These are phyloP conservation scores for Violaceomyces palustris DNA, from an alignment of 1,284 basidiomycete species.

Conservation along the genomic window DNA sequence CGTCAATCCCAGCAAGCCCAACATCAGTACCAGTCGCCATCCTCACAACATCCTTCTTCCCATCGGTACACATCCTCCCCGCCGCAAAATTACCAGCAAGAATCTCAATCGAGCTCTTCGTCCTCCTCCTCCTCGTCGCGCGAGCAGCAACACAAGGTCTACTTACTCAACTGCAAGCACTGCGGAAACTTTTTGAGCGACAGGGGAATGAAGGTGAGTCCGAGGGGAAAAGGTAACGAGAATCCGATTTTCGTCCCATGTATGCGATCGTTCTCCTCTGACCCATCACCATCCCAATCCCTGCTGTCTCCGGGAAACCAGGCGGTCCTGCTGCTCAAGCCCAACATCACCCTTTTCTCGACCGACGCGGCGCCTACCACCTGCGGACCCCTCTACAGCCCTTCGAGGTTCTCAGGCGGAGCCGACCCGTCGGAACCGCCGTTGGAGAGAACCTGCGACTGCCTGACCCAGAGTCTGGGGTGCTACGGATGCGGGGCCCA, in stretches of 20 bases:
- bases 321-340: slow-evolving; percentile 75
- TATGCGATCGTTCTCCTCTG: background rate
- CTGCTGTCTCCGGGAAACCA: too few species aligned
- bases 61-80: background rate
- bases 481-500: slow-evolving; percentile 73
- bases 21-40: background rate
- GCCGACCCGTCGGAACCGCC: slow-evolving; percentile 50
- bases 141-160: slow-evolving; percentile 61
- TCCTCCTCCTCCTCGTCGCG: background rate
- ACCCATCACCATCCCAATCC: background rate
- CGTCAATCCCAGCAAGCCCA: background rate
- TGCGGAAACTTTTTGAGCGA: slow-evolving; percentile 73
- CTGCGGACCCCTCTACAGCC: slow-evolving; percentile 57
- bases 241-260: too few species aligned
- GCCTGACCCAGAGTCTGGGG: slow-evolving; percentile 68
- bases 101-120: background rate
- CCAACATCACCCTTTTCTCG: slow-evolving; percentile 74
- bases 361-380: slow-evolving; percentile 75
- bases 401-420: slow-evolving; percentile 50
- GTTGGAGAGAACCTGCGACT: slow-evolving; percentile 63
- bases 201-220: slow-evolving; percentile 73
- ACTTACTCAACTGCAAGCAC: slow-evolving; percentile 70
- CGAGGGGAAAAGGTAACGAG: too few species aligned
- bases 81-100: background rate
- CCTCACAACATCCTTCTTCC: background rate